These are phyloP conservation scores for Lactarius vividus DNA, from an alignment of 768 basidiomycete genomes.

Conservation along the genomic window DNA sequence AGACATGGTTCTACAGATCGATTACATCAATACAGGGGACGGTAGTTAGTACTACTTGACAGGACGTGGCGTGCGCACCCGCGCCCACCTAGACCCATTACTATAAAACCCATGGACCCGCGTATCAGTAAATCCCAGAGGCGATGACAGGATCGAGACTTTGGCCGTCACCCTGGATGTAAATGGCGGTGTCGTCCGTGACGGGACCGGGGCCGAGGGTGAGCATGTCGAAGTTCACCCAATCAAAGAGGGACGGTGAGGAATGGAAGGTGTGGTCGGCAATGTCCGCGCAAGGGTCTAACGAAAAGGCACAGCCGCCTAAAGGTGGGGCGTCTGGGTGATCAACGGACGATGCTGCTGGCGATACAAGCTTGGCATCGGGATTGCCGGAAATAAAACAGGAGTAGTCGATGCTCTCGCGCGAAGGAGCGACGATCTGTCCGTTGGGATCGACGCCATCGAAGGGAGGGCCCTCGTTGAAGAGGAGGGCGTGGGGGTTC, in stretches of 20 bases:
- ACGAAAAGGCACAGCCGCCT: not conserved
- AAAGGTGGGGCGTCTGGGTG: not conserved
- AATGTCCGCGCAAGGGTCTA: not conserved
- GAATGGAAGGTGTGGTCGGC: not conserved
- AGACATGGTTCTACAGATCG: conserved; percentile 2
- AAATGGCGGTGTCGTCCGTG: not conserved
- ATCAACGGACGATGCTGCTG: not conserved
- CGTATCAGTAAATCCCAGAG: conserved; percentile 12
- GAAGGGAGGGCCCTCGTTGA: not conserved
- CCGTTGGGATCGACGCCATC: conserved; percentile 6
- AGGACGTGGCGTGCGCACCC: conserved; percentile 1
- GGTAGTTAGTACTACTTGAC: not conserved
- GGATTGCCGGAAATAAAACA: conserved; percentile 17
- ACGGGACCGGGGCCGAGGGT: conserved; percentile 6
- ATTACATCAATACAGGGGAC: conserved; percentile 1
- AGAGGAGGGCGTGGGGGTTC: conserved; percentile 1
- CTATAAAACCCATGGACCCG: not conserved
- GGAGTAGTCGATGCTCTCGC: conserved; percentile 15
- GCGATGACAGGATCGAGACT: conserved; percentile 12
- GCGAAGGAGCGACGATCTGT: not conserved
- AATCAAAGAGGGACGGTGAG: not conserved
- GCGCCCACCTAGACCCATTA: not conserved
- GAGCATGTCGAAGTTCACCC: conserved; percentile 4
- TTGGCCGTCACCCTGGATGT: conserved; percentile 1
- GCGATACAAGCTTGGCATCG: conserved; percentile 17